Conservation (phyloP, 371 early-diverging fungal genomes). For the Saksenaea vasiformis region DNA sequence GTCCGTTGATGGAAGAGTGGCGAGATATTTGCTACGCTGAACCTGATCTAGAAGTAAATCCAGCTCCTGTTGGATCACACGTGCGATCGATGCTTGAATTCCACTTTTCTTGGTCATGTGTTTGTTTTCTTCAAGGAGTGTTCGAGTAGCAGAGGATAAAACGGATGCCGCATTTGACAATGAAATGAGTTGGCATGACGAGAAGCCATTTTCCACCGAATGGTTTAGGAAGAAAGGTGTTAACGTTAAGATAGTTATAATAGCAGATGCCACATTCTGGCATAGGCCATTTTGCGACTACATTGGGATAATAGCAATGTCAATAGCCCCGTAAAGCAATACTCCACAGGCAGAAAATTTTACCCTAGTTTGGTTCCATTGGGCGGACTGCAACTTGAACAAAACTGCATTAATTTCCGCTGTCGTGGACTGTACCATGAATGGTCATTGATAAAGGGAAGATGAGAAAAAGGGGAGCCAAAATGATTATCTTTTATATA, state of each 20-base stretch:
- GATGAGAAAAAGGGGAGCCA: background rate
- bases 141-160: slow-evolving; percentile 16
- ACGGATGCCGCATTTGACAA: slow-evolving; percentile 21
- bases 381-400: background rate
- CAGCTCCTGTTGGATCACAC: slow-evolving; percentile 47
- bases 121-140: slow-evolving; percentile 1
- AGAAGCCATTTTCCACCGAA: slow-evolving; percentile 25
- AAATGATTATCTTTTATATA: background rate
- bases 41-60: slow-evolving; percentile 7
- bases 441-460: background rate
- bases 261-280: background rate
- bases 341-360: background rate
- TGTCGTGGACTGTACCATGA: background rate
- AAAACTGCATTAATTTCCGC: slow-evolving; percentile 1
- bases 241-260: background rate
- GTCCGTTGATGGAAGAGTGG: background rate
- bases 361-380: background rate
- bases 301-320: background rate
- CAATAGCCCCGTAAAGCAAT: background rate
- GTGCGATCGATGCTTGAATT: slow-evolving; percentile 52
- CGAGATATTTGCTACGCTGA: background rate
- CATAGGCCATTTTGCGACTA: background rate
- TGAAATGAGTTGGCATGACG: slow-evolving; percentile 19
- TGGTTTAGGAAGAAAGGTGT: background rate
- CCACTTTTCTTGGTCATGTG: background rate